Base-by-base conservation (phyloP, 2,329 filamentous ascomycete species). In the Exophiala sideris region DNA sequence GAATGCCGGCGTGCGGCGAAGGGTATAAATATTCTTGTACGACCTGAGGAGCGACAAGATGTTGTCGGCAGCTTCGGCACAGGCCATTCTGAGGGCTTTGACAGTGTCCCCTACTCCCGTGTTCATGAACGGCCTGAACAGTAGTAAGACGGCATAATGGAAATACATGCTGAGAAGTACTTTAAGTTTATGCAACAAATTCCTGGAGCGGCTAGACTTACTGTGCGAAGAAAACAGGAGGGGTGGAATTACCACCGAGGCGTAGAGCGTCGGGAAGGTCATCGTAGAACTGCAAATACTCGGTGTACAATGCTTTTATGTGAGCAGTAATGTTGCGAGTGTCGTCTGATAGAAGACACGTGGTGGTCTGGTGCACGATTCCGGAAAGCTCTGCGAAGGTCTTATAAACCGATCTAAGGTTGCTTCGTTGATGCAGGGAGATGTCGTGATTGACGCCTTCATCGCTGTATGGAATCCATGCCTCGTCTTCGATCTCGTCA, bases 401-500 rank as follows among this genome's bases (percentile, higher is more conserved):
- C 33, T 36, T 45, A 39, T 44, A 51, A 39, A 51, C 48, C 11
- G 35, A 51, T 20, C 48, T 32, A 9, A 51, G 16, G 34, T 51
- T 51, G 12, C 38, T 45, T 21, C 8, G 36, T 20, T 51, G 40
- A 16, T 33, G 48, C 8, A 41, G 21, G 18, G 39, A 16, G 14
- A 11, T 24, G 21, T 36, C 29, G 3, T 14, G 8, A 12, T 44
- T 14, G 29, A 42, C 8, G 14, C 48, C 48, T 45, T 44, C 20
- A 18, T 51, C 48, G 3, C 29, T 45, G 32, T 51, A 51, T 18
- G 48, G 32, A 3, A 18, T 20, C 48, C 48, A 51, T 9, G 29
- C n/a, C 32, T 51, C 48, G 29, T 45, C n/a, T 45, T 51, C 48
- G 16, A 51, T 44, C 24, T 51, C 48, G 39, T 51, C 40, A 14